These are phyloP conservation scores for Trypanosoma rangeli DNA, from an alignment of 208 protist species.

Conservation along the genomic window DNA sequence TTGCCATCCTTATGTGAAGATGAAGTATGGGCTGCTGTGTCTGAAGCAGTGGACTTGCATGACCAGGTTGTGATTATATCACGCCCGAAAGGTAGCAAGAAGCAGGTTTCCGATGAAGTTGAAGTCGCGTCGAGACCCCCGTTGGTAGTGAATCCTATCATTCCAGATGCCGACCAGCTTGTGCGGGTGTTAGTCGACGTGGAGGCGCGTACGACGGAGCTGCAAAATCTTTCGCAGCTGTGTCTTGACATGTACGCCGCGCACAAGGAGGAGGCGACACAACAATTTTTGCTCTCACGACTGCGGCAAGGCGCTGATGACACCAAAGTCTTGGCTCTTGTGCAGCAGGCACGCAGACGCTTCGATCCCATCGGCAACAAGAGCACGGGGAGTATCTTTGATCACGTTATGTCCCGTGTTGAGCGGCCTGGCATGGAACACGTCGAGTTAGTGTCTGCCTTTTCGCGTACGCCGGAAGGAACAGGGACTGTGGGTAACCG, in stretches of 20 bases:
- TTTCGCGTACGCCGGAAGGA: neutral
- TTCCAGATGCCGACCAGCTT: constrained; percentile 22
- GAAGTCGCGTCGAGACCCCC: neutral
- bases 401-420: constrained; percentile 10
- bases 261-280: constrained; percentile 15
- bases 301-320: constrained; percentile 14
- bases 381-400: constrained; percentile 1
- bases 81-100: neutral
- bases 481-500: neutral
- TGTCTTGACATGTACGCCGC: constrained; percentile 15
- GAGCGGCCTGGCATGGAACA: neutral
- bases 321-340: neutral
- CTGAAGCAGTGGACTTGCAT: constrained; percentile 41
- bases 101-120: neutral
- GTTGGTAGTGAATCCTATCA: constrained; percentile 11
- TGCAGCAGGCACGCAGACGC: constrained; percentile 8
- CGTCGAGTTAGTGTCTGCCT: neutral
- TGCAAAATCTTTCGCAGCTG: neutral
- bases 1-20: constrained; percentile 72
- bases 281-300: constrained; percentile 21
- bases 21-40: constrained; percentile 75
- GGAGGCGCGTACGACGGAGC: constrained; percentile 21
- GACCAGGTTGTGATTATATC: neutral
- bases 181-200: constrained; percentile 26
- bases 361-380: neutral